Conservation (phyloP, 441 rosid genomes). For the Macaranga tanarius region DNA sequence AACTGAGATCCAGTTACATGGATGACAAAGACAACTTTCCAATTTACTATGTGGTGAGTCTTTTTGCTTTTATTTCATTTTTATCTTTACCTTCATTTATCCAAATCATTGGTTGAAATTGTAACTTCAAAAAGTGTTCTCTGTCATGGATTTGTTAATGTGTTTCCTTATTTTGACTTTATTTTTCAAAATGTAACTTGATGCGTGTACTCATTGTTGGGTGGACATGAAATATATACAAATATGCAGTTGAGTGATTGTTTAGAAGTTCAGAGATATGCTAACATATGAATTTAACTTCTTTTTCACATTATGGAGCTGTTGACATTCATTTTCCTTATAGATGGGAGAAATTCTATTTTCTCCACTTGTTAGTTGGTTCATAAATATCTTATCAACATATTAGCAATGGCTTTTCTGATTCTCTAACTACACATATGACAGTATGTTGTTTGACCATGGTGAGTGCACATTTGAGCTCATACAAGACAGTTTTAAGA, state of each 20-base stretch:
- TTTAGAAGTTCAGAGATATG: background rate
- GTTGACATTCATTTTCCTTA: background rate
- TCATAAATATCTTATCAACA: too few species aligned
- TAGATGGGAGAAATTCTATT: background rate
- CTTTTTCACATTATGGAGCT: background rate
- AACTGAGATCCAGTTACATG: slow-evolving; percentile 83
- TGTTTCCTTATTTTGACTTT: background rate
- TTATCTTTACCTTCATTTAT: background rate
- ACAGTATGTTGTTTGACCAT: too few species aligned
- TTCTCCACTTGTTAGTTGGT: background rate
- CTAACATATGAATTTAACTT: background rate
- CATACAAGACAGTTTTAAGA: background rate
- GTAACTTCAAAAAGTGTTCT: background rate
- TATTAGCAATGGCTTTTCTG: background rate
- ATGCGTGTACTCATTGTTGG: background rate
- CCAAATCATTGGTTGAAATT: background rate
- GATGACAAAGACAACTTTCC: slow-evolving; percentile 91
- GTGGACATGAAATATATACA: background rate
- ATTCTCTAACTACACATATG: background rate
- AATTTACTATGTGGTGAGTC: slow-evolving; percentile 75
- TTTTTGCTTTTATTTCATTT: background rate
- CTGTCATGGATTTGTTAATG: background rate
- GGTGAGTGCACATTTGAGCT: background rate
- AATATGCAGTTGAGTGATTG: background rate
- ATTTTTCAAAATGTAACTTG: background rate